A percentile compares a stretch with the other conserved stretches of the same genome.
Evolutionary conservation across 495 filamentous ascomycete species (phyloP).

Genomic region (Tuber magnatum): DNA sequence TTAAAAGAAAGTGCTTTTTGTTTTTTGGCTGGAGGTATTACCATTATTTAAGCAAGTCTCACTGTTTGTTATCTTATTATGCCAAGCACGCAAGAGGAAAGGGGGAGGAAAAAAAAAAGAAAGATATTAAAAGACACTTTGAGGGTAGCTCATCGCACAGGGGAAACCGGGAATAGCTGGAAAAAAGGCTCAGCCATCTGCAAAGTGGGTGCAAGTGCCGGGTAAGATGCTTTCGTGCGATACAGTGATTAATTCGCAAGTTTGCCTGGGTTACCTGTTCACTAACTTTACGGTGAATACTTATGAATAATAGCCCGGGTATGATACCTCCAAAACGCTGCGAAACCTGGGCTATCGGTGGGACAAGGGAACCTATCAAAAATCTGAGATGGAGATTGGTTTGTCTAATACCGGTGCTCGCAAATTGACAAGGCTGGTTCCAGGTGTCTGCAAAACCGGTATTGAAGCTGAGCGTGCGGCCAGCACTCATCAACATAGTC

Average conservation of each 20-base stretch:
- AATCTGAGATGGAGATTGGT: no score
- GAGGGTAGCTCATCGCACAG: not conserved
- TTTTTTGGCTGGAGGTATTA: not conserved
- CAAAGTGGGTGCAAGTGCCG: not conserved
- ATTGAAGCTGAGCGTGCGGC: no score
- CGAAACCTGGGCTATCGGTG: no score
- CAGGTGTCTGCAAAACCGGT: no score
- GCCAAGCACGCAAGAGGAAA: not conserved
- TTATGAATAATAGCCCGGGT: no score
- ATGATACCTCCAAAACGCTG: no score
- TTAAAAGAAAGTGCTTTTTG: not conserved
- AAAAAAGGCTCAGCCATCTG: not conserved
- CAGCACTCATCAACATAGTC: no score
- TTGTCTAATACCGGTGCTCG: no score
- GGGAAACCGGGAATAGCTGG: not conserved
- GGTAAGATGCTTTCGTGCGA: not conserved
- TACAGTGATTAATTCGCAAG: not conserved
- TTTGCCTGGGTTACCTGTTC: not conserved
- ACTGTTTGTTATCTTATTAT: not conserved
- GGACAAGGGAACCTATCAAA: no score
- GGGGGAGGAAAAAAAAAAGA: not conserved
- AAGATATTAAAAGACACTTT: not conserved
- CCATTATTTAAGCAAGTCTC: not conserved
- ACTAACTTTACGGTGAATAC: no score
- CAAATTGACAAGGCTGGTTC: no score